These are phyloP conservation scores for Paracamarosporium sp. DNA, from an alignment of 2,329 filamentous ascomycete genomes.

Conservation along the genomic window DNA sequence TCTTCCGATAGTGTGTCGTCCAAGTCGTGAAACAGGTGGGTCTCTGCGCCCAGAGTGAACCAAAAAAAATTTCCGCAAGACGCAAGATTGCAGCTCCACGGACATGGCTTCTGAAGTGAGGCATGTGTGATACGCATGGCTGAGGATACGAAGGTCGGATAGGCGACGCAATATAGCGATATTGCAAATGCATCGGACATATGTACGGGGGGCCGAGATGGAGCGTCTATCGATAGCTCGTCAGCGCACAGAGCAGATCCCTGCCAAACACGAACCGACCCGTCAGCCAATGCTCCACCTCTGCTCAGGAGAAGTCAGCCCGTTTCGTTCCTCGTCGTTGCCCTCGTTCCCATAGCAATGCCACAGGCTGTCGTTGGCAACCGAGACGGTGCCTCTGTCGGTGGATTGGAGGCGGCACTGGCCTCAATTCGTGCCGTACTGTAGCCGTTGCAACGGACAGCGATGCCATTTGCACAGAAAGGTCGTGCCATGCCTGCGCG, in stretches of 20 bases:
- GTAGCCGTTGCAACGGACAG: background rate
- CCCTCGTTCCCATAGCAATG: background rate
- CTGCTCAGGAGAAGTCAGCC: background rate
- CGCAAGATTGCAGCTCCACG: too few relatives aligned
- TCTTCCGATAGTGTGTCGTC: background rate
- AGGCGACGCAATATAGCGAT: background rate
- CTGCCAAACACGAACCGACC: background rate
- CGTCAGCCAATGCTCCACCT: background rate
- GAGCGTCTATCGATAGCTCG: background rate
- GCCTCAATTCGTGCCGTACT: too few relatives aligned
- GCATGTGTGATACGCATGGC: too few relatives aligned
- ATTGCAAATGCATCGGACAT: conserved; percentile 5
- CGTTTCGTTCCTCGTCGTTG: background rate
- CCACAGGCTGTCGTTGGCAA: background rate
- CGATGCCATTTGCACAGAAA: background rate
- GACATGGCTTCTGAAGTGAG: too few relatives aligned
- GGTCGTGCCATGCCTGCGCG: conserved; percentile 3
- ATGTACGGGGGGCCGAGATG: conserved; percentile 2
- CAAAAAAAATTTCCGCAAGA: too few relatives aligned
- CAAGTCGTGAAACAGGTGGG: background rate
- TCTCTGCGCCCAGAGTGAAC: background rate
- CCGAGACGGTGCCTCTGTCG: background rate
- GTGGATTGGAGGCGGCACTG: background rate
- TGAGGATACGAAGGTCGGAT: background rate
- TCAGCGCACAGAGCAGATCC: background rate